Conservation (phyloP, 2,329 filamentous ascomycete species). For the Clonostachys rosea region DNA sequence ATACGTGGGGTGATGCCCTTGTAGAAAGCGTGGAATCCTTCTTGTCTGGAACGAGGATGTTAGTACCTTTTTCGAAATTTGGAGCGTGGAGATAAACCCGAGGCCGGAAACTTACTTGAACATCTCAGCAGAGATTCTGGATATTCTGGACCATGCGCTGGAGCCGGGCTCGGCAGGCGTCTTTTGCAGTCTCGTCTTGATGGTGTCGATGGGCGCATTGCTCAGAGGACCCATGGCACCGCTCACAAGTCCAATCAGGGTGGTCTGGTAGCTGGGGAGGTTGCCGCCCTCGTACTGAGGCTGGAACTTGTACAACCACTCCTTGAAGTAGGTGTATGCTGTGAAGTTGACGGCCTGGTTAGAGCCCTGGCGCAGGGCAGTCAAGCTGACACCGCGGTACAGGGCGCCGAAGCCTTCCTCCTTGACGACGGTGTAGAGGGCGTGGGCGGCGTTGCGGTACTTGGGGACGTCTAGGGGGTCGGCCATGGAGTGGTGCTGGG, state of each 20-base stretch:
- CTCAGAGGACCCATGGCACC: slow-evolving; percentile 95
- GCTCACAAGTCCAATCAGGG: slow-evolving; percentile 81
- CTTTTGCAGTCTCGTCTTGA: slow-evolving; percentile 95
- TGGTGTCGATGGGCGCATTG: slow-evolving; percentile 97
- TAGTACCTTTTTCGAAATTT: background rate
- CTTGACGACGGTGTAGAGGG: slow-evolving; percentile 79
- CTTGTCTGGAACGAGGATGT: slow-evolving; percentile 54
- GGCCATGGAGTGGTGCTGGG: slow-evolving; percentile 96
- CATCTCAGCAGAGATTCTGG: slow-evolving; percentile 75
- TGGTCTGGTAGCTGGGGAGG: slow-evolving; percentile 86
- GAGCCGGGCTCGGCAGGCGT: slow-evolving; percentile 78
- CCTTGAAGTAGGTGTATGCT: slow-evolving; percentile 91
- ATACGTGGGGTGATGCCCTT: slow-evolving; percentile 98
- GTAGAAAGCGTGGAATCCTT: slow-evolving; percentile 93
- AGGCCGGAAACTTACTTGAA: slow-evolving; percentile 55
- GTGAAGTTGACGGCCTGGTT: slow-evolving; percentile 99
- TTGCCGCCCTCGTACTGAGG: slow-evolving; percentile 59
- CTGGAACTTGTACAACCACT: slow-evolving; percentile 67
- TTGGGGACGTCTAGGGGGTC: slow-evolving; percentile 95
- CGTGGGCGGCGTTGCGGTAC: slow-evolving; percentile 88
- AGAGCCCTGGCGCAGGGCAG: slow-evolving; percentile 87
- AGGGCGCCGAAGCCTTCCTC: slow-evolving; percentile 87
- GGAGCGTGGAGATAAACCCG: background rate
- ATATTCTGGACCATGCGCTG: slow-evolving; percentile 75
- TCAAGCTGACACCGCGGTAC: slow-evolving; percentile 91